A percentile compares a stretch with the other conserved stretches of the same genome.
These are phyloP conservation scores for Aspergillus novoparasiticus DNA, from an alignment of 2,329 filamentous ascomycete species.

Conservation along the genomic window DNA sequence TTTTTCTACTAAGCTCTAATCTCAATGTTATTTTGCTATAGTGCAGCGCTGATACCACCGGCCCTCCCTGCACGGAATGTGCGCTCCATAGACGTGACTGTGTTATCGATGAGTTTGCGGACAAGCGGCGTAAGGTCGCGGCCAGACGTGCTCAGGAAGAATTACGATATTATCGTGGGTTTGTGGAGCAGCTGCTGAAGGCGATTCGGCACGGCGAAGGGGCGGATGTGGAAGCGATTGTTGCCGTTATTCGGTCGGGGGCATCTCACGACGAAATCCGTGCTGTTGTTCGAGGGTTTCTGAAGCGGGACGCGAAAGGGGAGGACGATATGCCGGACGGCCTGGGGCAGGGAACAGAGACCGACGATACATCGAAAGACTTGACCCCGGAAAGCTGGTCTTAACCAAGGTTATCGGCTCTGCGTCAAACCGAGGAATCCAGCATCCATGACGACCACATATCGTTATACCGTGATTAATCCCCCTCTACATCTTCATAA, in stretches of 20 bases:
- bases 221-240: slow-evolving; percentile 23
- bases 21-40: slow-evolving; percentile 21
- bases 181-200: slow-evolving; percentile 31
- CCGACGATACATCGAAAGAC: background rate
- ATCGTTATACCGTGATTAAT: background rate
- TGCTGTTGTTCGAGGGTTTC: slow-evolving; percentile 8
- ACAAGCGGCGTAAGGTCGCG: slow-evolving; percentile 40
- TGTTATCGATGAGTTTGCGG: slow-evolving; percentile 36
- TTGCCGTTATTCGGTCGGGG: slow-evolving; percentile 32
- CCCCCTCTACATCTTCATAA: background rate
- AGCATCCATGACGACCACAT: background rate
- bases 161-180: slow-evolving; percentile 27
- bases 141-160: slow-evolving; percentile 33
- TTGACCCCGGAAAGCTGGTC: background rate
- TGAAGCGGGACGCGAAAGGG: background rate
- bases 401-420: background rate
- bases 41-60: slow-evolving; percentile 32
- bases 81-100: slow-evolving; percentile 35
- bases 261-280: slow-evolving; percentile 21
- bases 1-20: slow-evolving; percentile 1
- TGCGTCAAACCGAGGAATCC: background rate
- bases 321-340: background rate
- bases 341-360: background rate
- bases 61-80: slow-evolving; percentile 38
- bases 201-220: slow-evolving; percentile 28